Evolutionary conservation across 306 rosid genomes (phyloP).

Genomic region (Vigna trinervia): DNA sequence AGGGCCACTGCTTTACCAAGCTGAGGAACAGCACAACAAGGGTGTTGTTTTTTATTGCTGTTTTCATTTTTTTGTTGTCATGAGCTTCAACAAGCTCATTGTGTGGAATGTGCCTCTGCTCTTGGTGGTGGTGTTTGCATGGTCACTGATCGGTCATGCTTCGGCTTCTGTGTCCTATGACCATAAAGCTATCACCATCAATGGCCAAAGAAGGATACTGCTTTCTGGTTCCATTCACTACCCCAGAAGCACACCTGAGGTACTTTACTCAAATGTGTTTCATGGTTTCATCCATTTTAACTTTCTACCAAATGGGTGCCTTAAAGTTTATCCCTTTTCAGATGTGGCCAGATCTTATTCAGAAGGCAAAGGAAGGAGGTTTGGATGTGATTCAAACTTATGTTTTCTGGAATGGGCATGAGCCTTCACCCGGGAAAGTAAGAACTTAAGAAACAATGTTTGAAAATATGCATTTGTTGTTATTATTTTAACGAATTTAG

Average conservation of each 20-base stretch:
- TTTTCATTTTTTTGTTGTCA: slow-evolving; percentile 39
- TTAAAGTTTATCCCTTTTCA: slow-evolving; percentile 48
- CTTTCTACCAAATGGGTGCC: slow-evolving; percentile 45
- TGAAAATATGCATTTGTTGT: slow-evolving; percentile 13
- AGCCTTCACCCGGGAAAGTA: slow-evolving; percentile 92
- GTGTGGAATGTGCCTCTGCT: slow-evolving; percentile 64
- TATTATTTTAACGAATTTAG: slow-evolving; percentile 1
- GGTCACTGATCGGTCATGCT: slow-evolving; percentile 53
- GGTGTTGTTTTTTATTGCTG: neutral
- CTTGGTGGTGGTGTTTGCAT: slow-evolving; percentile 48
- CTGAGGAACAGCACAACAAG: slow-evolving; percentile 22
- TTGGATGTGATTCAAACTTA: slow-evolving; percentile 97
- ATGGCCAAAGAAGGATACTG: slow-evolving; percentile 89
- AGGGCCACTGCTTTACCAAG: slow-evolving; percentile 52
- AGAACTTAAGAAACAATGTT: slow-evolving; percentile 38
- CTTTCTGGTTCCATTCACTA: slow-evolving; percentile 99
- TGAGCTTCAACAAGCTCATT: slow-evolving; percentile 70
- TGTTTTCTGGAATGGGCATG: slow-evolving; percentile 99
- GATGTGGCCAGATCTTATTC: slow-evolving; percentile 99
- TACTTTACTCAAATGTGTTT: slow-evolving; percentile 61
- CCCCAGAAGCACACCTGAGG: slow-evolving; percentile 98
- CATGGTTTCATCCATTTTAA: slow-evolving; percentile 30
- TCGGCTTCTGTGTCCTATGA: slow-evolving; percentile 89
- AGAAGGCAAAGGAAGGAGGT: slow-evolving; percentile 97
- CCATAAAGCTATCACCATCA: slow-evolving; percentile 76